Base-by-base conservation (phyloP, 169 alveolate genomes). In the Nephromyces sp. region DNA sequence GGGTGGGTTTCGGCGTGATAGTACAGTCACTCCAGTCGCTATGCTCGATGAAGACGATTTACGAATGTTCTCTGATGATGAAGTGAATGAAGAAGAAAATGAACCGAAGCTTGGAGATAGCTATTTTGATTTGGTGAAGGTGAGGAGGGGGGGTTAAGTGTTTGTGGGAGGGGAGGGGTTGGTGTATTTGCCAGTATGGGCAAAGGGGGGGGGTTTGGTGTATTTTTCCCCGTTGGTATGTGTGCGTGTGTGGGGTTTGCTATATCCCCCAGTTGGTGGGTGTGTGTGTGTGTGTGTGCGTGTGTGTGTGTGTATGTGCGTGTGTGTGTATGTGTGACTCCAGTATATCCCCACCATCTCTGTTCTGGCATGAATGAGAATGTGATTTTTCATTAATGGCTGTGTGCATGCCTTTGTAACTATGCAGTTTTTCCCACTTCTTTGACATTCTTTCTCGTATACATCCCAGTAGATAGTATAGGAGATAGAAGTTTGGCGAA, bases 11-110 rank as follows among this genome's bases (percentile, higher is more conserved):
- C n/a, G n/a, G n/a, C n/a, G n/a, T n/a, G n/a, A n/a, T n/a, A n/a
- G n/a, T n/a, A n/a, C n/a, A n/a, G n/a, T n/a, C n/a, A n/a, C n/a
- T n/a, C n/a, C n/a, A n/a, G n/a, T n/a, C n/a, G n/a, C n/a, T n/a
- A n/a, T n/a, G n/a, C n/a, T n/a, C n/a, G 76, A 68, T 30, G 81
- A 75, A 24, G 82, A 75, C 27, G 82, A 68, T 25, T 77, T 29
- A 57, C 52, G 52, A 34, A 43, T 68, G 2, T 61, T 31, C 29
- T 67, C 72, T 25, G 73, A 29, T 15, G 35, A 65, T 31, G 75
- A 66, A 5, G 81, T 62, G 21, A 78, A 34, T 5, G 77, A 61
- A 27, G 81, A 57, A 32, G 82, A 68, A 29, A 73, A 35, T 28
- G 53, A 51, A 5, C 31, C 62, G 24, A 61, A 51, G 25, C 66